These are phyloP conservation scores for Verticillium klebahnii DNA, from an alignment of 2,329 filamentous ascomycete genomes.

Conservation along the genomic window DNA sequence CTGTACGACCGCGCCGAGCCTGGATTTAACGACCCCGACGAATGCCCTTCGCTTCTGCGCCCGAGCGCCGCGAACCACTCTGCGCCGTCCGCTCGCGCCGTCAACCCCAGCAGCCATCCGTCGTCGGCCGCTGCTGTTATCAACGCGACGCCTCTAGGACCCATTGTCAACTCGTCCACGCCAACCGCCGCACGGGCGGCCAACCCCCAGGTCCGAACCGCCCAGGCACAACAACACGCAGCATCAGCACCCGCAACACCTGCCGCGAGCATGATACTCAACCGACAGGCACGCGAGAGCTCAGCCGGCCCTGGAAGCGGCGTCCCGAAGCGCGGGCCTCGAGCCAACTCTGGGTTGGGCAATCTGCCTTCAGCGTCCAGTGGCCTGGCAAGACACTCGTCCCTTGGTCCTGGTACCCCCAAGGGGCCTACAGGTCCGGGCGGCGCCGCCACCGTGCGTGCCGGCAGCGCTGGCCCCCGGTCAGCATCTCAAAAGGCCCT, in stretches of 20 bases:
- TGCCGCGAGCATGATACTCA: conserved; percentile 55
- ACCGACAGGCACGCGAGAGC: conserved; percentile 49
- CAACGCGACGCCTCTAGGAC: conserved; percentile 27
- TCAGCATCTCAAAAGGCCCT: conserved; percentile 41
- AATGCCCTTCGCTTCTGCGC: conserved; percentile 58
- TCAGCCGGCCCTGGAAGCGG: conserved; percentile 51
- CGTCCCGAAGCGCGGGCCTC: conserved; percentile 47
- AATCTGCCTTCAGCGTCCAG: conserved; percentile 49
- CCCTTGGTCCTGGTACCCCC: conserved; percentile 58
- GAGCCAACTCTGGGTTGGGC: conserved; percentile 41
- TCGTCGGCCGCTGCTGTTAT: conserved; percentile 19
- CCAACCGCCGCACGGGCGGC: conserved; percentile 36
- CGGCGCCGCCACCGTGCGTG: conserved; percentile 32
- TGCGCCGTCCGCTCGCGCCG: conserved; percentile 33
- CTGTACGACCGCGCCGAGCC: conserved; percentile 58
- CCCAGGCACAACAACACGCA: conserved; percentile 45
- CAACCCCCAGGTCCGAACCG: conserved; percentile 42
- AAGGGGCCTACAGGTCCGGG: conserved; percentile 34
- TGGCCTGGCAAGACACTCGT: conserved; percentile 57
- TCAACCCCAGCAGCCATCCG: conserved; percentile 36
- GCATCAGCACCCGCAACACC: conserved; percentile 57
- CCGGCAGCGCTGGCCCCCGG: conserved; percentile 58
- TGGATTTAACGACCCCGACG: conserved; percentile 57
- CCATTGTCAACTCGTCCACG: conserved; percentile 32
- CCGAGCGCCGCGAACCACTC: conserved; percentile 49